Base-by-base conservation (phyloP, 2,329 filamentous ascomycete genomes). In the Colletotrichum cordylinicola region DNA sequence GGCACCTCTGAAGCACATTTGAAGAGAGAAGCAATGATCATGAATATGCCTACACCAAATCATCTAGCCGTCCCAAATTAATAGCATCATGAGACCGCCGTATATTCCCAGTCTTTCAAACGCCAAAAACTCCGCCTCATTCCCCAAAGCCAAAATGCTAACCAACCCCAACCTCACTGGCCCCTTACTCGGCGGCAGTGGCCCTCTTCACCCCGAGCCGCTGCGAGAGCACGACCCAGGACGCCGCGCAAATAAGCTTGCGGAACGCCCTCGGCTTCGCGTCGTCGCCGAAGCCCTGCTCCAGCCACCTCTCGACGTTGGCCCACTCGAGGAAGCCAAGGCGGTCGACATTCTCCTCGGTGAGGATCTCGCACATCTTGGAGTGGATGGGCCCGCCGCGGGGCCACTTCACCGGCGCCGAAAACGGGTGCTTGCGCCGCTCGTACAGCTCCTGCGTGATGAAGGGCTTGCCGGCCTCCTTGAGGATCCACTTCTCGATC, bases 391-490 rank as follows among this genome's bases (percentile, higher is more conserved):
- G 86, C 0, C 89, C 89, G 35, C 83, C 82, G 1, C 80, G 78
- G 2, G 82, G 82, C 77, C 84, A 90, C 27, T 78, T 81, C 0
- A 82, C 81, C 0, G 89, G 89, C 2, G 87, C 89, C n/a, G 84
- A 79, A 77, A 87, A 91, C 0, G 87, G 84, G n/a, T 88, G 84
- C 79, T 91, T 91, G 76, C 82, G 86, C 12, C 87, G 82, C 35
- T 83, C 80, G 79, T 90, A 91, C 6, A 90, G 79, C 80, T 91
- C 89, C 16, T 87, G 81, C 0, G 88, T 89, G 72, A 91, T 85
- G 29, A 74, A 76, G 6, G 74, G 74, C 71, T 71, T 74, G 18
- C 48, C 74, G 7, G 74, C 89, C 78, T 91, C 86, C 4, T 87
- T 85, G 2, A 91, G 83, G 33, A 90, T 86, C 84, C 86, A 88